These are phyloP conservation scores for Tarenaya hassleriana DNA, from an alignment of 345 rosid genomes.

Conservation along the genomic window DNA sequence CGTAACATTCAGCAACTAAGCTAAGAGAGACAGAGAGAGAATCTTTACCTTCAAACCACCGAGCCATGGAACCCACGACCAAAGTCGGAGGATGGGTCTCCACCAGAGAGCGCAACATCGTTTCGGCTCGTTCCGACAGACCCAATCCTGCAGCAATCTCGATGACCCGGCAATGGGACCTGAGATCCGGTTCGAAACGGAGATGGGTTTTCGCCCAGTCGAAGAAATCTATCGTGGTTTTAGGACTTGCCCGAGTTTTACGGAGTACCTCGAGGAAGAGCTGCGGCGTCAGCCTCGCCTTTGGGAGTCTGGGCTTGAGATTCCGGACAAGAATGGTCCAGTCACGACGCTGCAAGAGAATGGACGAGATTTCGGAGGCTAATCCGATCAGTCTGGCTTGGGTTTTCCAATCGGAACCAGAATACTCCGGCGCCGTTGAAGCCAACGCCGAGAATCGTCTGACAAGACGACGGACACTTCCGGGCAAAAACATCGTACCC, in stretches of 20 bases:
- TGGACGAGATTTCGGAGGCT: slow-evolving; percentile 46
- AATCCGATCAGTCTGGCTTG: slow-evolving; percentile 33
- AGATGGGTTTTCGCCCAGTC: slow-evolving; percentile 41
- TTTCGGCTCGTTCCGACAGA: slow-evolving; percentile 27
- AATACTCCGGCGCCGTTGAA: slow-evolving; percentile 15
- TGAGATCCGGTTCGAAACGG: slow-evolving; percentile 50
- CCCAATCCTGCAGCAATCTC: slow-evolving; percentile 29
- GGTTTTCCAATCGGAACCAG: slow-evolving; percentile 44
- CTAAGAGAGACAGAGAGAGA: slow-evolving; percentile 31
- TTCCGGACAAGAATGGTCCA: slow-evolving; percentile 38
- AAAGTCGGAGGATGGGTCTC: slow-evolving; percentile 29
- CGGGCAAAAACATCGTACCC: slow-evolving; percentile 24
- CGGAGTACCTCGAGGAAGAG: slow-evolving; percentile 49
- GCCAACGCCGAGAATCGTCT: slow-evolving; percentile 36
- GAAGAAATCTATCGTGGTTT: slow-evolving; percentile 50
- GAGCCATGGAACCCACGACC: slow-evolving; percentile 37
- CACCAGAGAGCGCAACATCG: slow-evolving; percentile 37
- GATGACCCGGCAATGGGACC: slow-evolving; percentile 41
- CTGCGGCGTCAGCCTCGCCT: slow-evolving; percentile 37
- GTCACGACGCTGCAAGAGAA: slow-evolving; percentile 49
- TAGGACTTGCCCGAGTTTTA: slow-evolving; percentile 39
- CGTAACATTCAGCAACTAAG: slow-evolving; percentile 41
- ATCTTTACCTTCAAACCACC: slow-evolving; percentile 37
- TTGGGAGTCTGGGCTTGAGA: slow-evolving; percentile 34
- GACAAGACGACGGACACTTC: slow-evolving; percentile 11